Evolutionary conservation across 2,329 filamentous ascomycete genomes (phyloP).

Genomic region (Plenodomus biglobosus): DNA sequence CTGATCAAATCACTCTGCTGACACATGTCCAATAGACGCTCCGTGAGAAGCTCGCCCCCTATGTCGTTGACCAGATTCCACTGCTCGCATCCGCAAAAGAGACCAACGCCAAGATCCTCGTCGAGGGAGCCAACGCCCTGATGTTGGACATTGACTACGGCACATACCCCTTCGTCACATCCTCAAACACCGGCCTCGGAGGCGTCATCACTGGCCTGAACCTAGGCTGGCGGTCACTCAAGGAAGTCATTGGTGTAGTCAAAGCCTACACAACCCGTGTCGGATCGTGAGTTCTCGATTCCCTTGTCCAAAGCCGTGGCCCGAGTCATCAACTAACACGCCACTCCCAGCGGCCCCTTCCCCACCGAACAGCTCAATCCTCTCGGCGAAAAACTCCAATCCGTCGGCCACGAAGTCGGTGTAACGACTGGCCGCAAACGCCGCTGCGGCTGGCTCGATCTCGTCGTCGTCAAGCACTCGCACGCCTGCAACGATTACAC

Average conservation of each 20-base stretch:
- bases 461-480: conserved; percentile 69
- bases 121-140: conserved; percentile 69
- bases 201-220: conserved; percentile 66
- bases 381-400: conserved; percentile 59
- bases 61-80: conserved; percentile 67
- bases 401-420: conserved; percentile 58
- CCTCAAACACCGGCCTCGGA: conserved; percentile 60
- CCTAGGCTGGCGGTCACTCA: conserved; percentile 62
- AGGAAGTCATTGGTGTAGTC: conserved; percentile 65
- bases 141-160: conserved; percentile 64
- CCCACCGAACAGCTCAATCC: conserved; percentile 65
- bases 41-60: conserved; percentile 59
- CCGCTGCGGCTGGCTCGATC: conserved; percentile 66
- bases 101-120: conserved; percentile 61
- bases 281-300: conserved; percentile 33
- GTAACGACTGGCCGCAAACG: conserved; percentile 61
- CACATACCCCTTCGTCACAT: conserved; percentile 64
- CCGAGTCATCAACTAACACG: background rate
- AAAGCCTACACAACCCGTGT: conserved; percentile 70
- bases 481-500: conserved; percentile 68
- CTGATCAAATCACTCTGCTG: background rate
- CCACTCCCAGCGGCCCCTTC: conserved; percentile 59
- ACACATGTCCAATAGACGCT: conserved; percentile 47
- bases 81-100: conserved; percentile 65
- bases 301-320: background rate